Evolutionary conservation across 2,329 filamentous ascomycete species (phyloP).

Genomic region (Trichophyton verrucosum): DNA sequence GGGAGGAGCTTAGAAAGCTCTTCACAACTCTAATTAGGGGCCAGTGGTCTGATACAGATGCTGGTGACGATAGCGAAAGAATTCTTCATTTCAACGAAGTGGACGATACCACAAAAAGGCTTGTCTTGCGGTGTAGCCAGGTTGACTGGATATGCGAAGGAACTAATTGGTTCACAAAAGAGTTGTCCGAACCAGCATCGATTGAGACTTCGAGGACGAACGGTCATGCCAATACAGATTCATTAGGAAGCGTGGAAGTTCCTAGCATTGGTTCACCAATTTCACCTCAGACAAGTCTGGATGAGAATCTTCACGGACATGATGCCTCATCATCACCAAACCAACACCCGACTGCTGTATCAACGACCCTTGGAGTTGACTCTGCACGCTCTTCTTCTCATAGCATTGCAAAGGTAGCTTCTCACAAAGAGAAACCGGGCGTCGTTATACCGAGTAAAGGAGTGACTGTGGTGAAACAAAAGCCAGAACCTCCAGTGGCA

Average conservation of each 20-base stretch:
- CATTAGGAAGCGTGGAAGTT: background rate
- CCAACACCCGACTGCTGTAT: constrained; percentile 12
- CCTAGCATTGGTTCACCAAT: background rate
- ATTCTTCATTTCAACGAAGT: constrained; percentile 39
- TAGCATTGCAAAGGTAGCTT: constrained; percentile 66
- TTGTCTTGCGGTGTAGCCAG: constrained; percentile 35
- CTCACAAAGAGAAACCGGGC: constrained; percentile 68
- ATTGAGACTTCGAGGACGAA: background rate
- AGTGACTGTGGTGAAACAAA: constrained; percentile 12
- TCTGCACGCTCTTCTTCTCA: constrained; percentile 58
- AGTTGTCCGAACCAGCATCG: constrained; percentile 15
- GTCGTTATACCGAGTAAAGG: constrained; percentile 63
- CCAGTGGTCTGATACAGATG: constrained; percentile 48
- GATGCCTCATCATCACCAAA: background rate
- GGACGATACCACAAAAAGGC: constrained; percentile 38
- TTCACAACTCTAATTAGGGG: constrained; percentile 62
- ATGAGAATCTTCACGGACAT: background rate
- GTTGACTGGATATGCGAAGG: constrained; percentile 35
- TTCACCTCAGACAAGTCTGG: background rate
- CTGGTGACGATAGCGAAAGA: constrained; percentile 28
- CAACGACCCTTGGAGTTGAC: constrained; percentile 58
- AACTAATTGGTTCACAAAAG: constrained; percentile 19
- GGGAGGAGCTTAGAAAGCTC: constrained; percentile 66
- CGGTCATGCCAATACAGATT: background rate
- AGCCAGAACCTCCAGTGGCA: constrained; percentile 17